Conservation (phyloP, 441 rosid species). For the Euphorbia schlechtendalii region DNA sequence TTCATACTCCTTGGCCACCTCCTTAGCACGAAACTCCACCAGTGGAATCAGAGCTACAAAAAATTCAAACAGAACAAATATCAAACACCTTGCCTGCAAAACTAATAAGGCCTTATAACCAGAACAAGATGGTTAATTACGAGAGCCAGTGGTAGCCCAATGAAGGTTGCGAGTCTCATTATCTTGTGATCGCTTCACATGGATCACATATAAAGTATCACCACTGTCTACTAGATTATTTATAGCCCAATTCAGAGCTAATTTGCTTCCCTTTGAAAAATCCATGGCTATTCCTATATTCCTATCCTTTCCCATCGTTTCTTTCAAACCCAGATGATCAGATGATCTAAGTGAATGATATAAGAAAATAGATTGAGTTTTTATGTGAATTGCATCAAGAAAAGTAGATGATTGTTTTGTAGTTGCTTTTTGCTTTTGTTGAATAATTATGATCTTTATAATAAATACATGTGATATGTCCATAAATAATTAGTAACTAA, state of each 20-base stretch:
- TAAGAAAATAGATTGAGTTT: not conserved
- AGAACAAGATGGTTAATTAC: too few species aligned
- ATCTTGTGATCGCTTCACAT: conserved; percentile 34
- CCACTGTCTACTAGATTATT: conserved; percentile 54
- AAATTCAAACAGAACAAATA: too few species aligned
- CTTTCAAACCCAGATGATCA: not conserved
- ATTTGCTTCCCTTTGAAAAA: conserved; percentile 74
- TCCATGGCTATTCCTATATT: conserved; percentile 74
- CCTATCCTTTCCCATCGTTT: conserved; percentile 52
- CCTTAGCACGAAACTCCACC: conserved; percentile 61
- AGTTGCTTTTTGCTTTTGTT: not conserved
- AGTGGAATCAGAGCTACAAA: conserved; percentile 72
- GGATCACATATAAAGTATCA: conserved; percentile 53
- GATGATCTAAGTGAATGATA: not conserved
- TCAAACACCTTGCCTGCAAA: too few species aligned
- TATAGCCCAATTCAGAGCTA: conserved; percentile 67
- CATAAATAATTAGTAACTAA: too few species aligned
- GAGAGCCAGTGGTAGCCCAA: too few species aligned
- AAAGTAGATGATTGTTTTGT: not conserved
- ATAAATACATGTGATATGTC: not conserved
- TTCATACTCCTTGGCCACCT: conserved; percentile 44
- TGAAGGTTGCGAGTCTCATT: conserved; percentile 38
- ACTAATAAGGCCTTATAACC: too few species aligned
- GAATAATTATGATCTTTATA: too few species aligned
- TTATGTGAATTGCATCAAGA: not conserved